Base-by-base conservation (phyloP, 1,284 basidiomycete species). In the Cystobasidium slooffiae region DNA sequence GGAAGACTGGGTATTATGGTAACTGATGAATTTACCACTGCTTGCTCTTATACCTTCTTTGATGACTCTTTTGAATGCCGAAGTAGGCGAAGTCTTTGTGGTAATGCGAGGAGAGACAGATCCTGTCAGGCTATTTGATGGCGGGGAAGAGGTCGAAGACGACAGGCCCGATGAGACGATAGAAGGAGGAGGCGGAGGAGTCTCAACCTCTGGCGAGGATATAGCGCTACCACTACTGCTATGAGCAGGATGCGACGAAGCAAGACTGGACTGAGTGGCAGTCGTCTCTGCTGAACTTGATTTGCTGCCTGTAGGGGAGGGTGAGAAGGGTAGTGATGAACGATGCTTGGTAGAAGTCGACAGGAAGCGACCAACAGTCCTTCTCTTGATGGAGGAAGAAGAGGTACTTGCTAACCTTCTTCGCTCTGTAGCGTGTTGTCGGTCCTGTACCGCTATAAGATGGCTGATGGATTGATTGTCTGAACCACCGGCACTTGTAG, bases 221-320 rank as follows among this genome's bases (percentile, higher is more conserved):
- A 10, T 41, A 9, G 37, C 7, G 2, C 37, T 41, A 3, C 6
- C 7, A 22, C 56, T 59, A 49, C 6, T 49, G n/a, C n/a, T 49
- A 31, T 39, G 56, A 18, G n/a, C 1, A 41, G 56, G 56, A 59
- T n/a, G 16, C 41, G 12, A 31, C 5, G 56, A 41, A 6, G 14
- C 12, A 14, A 59, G 39, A 14, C 37, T 41, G 37, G 56, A 39
- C n/a, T 41, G 56, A 12, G 56, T 59, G 5, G n/a, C 39, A 6
- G 56, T 59, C 6, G 56, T 59, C 18, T 59, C 56, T 41, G 56
- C 56, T 5, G 56, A 59, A n/a, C 37, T 41, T 6, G 56, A 59
- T 24, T 59, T 59, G 56, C 56, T 59, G 39, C 37, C 56, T 18
- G 56, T 59, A 3, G 56, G 56, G 1, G 56, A 59, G 39, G 46